Conservation (phyloP, 108 stramenopile genomes). For the Fragilaria radians region DNA sequence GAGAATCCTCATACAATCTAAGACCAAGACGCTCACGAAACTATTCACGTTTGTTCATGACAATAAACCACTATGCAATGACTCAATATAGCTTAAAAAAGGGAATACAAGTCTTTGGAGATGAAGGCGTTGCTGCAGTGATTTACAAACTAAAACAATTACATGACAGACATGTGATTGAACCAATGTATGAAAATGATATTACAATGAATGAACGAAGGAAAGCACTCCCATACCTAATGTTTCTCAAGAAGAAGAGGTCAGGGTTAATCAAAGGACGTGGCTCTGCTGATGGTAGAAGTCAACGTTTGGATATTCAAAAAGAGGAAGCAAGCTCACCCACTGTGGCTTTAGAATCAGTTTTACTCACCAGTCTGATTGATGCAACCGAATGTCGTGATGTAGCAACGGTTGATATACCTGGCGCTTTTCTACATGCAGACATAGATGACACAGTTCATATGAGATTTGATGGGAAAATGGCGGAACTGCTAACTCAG, state of each 20-base stretch:
- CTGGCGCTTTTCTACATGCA: no score
- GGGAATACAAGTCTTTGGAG: slow-evolving; percentile 27
- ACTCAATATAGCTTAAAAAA: slow-evolving; percentile 3
- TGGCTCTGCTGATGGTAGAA: slow-evolving; percentile 28
- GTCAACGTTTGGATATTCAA: slow-evolving; percentile 19
- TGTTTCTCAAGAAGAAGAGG: no score
- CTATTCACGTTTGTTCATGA: slow-evolving; percentile 1
- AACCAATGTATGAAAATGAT: slow-evolving; percentile 9
- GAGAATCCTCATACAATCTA: slow-evolving; percentile 2
- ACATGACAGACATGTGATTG: slow-evolving; percentile 16
- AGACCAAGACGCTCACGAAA: not conserved
- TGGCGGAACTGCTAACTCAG: slow-evolving; percentile 3
- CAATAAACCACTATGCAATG: not conserved
- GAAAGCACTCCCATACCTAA: no score
- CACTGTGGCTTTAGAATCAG: slow-evolving; percentile 21
- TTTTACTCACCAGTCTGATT: slow-evolving; percentile 24
- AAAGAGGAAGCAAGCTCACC: slow-evolving; percentile 32
- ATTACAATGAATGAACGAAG: slow-evolving; percentile 18
- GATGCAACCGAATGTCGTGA: slow-evolving; percentile 24
- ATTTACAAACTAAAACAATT: slow-evolving; percentile 35
- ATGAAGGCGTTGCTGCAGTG: slow-evolving; percentile 17
- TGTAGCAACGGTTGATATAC: no score
- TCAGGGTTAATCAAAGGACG: slow-evolving; percentile 13
- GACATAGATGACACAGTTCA: no score
- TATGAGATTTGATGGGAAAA: no score